Conservation (phyloP, 177 flowering plant species). For the Telopea speciosissima region DNA sequence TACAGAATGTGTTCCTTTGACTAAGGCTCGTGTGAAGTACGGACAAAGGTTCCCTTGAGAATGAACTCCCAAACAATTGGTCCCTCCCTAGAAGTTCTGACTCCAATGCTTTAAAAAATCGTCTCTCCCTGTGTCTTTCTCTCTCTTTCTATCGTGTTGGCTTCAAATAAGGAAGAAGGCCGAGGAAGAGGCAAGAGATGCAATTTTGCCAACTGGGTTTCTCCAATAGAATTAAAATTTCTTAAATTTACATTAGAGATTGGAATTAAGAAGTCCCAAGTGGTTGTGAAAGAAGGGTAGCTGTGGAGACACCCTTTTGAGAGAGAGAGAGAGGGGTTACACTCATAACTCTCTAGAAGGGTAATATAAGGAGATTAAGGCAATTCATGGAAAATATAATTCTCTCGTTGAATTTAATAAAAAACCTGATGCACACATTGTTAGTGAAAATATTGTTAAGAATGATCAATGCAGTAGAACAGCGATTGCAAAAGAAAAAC, state of each 20-base stretch:
- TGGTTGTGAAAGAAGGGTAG: background rate
- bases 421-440: too few species aligned
- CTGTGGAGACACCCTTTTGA: slow-evolving; percentile 11
- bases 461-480: too few species aligned
- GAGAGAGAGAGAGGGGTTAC: background rate
- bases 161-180: background rate
- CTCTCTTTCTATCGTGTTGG: background rate
- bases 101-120: too few species aligned
- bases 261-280: slow-evolving; percentile 1
- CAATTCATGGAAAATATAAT: too few species aligned
- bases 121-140: too few species aligned
- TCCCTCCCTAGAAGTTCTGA: too few species aligned
- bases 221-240: background rate
- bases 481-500: too few species aligned
- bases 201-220: background rate
- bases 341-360: too few species aligned
- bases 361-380: too few species aligned
- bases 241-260: background rate
- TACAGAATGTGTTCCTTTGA: slow-evolving; percentile 5
- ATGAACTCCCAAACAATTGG: background rate
- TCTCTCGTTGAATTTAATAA: too few species aligned
- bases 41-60: slow-evolving; percentile 8
- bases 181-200: background rate
- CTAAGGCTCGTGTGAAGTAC: background rate
- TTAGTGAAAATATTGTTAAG: too few species aligned